phyloP scores from a whole-genome alignment of 192 early-diverging fungal genomes.

The Fimicolochytrium jonesii region DNA sequence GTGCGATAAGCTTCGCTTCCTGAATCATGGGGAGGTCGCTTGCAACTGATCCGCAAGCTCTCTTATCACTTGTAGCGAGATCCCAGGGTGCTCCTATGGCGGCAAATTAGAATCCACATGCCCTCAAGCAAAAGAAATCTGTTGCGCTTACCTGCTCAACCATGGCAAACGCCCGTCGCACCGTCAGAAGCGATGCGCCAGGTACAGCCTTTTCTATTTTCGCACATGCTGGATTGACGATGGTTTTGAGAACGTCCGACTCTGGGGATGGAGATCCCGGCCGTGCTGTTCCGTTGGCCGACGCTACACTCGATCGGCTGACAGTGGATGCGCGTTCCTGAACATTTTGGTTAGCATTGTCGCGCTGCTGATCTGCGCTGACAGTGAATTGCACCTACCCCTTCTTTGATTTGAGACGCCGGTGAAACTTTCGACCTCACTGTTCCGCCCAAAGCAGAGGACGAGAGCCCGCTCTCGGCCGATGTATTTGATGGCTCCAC shows the following conservation, averaged over 20 bases:
- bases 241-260: slow-evolving; percentile 1
- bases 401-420: not conserved
- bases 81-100: slow-evolving; percentile 9
- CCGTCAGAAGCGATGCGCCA: slow-evolving; percentile 3
- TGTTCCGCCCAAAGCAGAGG: slow-evolving; percentile 2
- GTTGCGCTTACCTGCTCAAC: slow-evolving; percentile 18
- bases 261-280: not conserved
- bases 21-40: too few relatives aligned
- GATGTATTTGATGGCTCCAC: not conserved
- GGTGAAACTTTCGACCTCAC: slow-evolving; percentile 9
- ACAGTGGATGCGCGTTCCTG: not conserved
- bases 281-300: not conserved
- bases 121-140: not conserved
- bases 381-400: not conserved
- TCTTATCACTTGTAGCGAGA: slow-evolving; percentile 5
- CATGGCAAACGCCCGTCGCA: slow-evolving; percentile 22
- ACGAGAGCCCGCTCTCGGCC: not conserved
- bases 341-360: not conserved
- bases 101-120: not conserved
- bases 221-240: slow-evolving; percentile 21
- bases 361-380: not conserved
- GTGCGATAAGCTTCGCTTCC: too few relatives aligned
- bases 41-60: slow-evolving; percentile 10
- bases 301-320: not conserved
- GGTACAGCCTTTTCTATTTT: slow-evolving; percentile 7